These are phyloP conservation scores for Cephalotrichum gorgonifer DNA, from an alignment of 2,329 filamentous ascomycete species.

Conservation along the genomic window DNA sequence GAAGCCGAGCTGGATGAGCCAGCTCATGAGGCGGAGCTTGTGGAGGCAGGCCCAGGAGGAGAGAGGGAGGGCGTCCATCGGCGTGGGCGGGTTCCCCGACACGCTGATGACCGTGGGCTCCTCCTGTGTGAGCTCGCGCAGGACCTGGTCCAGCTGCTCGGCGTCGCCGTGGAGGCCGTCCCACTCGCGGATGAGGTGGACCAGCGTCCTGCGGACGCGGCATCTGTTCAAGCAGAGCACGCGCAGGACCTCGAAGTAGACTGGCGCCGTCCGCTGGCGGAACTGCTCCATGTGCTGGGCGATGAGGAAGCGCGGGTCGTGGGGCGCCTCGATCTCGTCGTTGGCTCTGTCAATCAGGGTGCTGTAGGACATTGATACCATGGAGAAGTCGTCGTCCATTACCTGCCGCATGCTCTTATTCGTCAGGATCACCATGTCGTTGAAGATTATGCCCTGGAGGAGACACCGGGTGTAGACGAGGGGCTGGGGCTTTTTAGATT, in stretches of 20 bases:
- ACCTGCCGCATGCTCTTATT: conserved; percentile 61
- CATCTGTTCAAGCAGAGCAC: conserved; percentile 85
- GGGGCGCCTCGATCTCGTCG: conserved; percentile 64
- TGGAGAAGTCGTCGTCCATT: conserved; percentile 71
- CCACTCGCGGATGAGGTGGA: conserved; percentile 74
- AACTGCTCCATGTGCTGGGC: conserved; percentile 64
- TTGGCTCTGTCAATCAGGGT: conserved; percentile 62
- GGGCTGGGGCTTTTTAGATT: conserved; percentile 71
- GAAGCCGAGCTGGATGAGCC: conserved; percentile 84
- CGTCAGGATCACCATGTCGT: conserved; percentile 59
- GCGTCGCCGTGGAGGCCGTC: conserved; percentile 74
- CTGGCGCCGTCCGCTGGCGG: conserved; percentile 49
- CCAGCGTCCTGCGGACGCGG: conserved; percentile 79
- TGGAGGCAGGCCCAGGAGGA: conserved; percentile 86
- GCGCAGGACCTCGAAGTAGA: conserved; percentile 75
- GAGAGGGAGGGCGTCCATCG: conserved; percentile 59
- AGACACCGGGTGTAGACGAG: conserved; percentile 75
- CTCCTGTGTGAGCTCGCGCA: conserved; percentile 53
- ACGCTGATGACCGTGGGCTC: conserved; percentile 41
- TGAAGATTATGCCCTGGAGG: conserved; percentile 65
- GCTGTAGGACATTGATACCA: conserved; percentile 63
- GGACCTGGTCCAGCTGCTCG: conserved; percentile 61
- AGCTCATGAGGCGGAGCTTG: conserved; percentile 81
- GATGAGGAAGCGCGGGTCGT: conserved; percentile 64
- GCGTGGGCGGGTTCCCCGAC: conserved; percentile 26